These are phyloP conservation scores for Magnusiomyces sp. DNA, from an alignment of 1,139 yeast genomes.

Conservation along the genomic window DNA sequence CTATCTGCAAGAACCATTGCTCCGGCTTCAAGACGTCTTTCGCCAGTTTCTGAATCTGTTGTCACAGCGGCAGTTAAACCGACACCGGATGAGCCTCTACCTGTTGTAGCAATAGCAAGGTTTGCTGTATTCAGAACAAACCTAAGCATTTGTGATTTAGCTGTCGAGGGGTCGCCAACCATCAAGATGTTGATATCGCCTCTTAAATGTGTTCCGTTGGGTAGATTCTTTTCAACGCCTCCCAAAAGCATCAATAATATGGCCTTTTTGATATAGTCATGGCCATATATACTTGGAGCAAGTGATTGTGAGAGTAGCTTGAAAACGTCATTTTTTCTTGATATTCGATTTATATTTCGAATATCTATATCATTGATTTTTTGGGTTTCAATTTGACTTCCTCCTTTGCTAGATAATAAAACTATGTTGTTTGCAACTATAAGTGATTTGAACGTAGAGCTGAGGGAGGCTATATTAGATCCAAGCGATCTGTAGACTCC, in stretches of 20 bases:
- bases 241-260: conserved; percentile 85
- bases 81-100: conserved; percentile 98
- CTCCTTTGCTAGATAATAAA: conserved; percentile 71
- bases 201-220: conserved; percentile 92
- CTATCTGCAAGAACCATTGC: conserved; percentile 98
- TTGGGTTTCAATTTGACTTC: conserved; percentile 75
- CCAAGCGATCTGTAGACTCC: conserved; percentile 94
- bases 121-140: conserved; percentile 93
- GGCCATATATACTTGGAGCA: conserved; percentile 95
- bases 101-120: conserved; percentile 95
- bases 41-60: conserved; percentile 94
- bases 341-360: conserved; percentile 72
- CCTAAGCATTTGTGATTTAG: conserved; percentile 89
- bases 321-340: conserved; percentile 63
- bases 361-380: conserved; percentile 75
- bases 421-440: conserved; percentile 83
- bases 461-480: conserved; percentile 41
- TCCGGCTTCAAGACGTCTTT: conserved; percentile 94
- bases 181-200: conserved; percentile 92
- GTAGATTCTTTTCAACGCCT: conserved; percentile 90
- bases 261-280: conserved; percentile 84
- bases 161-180: conserved; percentile 99
- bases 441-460: conserved; percentile 69
- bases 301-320: conserved; percentile 74
- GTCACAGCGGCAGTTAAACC: conserved; percentile 99